Evolutionary conservation across 2,329 filamentous ascomycete species (phyloP).

Genomic region (Metarhizium brunneum): DNA sequence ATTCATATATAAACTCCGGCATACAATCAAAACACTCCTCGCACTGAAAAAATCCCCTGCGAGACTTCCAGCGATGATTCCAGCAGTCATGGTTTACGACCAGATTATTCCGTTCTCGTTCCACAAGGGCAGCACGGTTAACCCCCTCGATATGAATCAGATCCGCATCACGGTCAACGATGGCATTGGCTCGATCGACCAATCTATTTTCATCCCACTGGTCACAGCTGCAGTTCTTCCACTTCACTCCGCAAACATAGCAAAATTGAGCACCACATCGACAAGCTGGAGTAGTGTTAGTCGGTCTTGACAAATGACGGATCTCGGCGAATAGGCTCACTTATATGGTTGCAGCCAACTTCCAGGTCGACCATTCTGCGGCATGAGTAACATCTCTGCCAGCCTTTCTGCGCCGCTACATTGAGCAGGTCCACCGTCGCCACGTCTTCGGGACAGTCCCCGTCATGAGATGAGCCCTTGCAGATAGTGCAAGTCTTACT

Average conservation of each 20-base stretch:
- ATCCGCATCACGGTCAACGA: background rate
- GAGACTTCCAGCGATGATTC: background rate
- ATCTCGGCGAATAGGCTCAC: conserved; percentile 24
- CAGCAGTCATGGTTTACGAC: background rate
- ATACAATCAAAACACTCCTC: conserved; percentile 15
- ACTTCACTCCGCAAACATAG: conserved; percentile 33
- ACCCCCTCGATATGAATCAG: background rate
- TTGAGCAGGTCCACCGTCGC: conserved; percentile 28
- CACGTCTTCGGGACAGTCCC: conserved; percentile 38
- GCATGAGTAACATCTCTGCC: conserved; percentile 43
- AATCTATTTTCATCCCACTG: conserved; percentile 26
- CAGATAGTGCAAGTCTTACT: conserved; percentile 39
- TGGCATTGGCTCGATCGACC: background rate
- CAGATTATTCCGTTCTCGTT: background rate
- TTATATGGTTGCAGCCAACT: conserved; percentile 48
- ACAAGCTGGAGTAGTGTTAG: conserved; percentile 25
- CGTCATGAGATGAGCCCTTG: conserved; percentile 34
- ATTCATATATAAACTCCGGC: conserved; percentile 34
- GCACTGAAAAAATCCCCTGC: background rate
- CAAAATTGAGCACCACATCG: conserved; percentile 39
- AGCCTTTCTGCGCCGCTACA: conserved; percentile 32
- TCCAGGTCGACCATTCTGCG: conserved; percentile 36
- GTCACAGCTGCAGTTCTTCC: conserved; percentile 30
- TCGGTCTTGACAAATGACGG: background rate
- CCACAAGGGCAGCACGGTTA: background rate